phyloP scores from a whole-genome alignment of 1,139 yeast species.

The Scheffersomyces insectosa region DNA sequence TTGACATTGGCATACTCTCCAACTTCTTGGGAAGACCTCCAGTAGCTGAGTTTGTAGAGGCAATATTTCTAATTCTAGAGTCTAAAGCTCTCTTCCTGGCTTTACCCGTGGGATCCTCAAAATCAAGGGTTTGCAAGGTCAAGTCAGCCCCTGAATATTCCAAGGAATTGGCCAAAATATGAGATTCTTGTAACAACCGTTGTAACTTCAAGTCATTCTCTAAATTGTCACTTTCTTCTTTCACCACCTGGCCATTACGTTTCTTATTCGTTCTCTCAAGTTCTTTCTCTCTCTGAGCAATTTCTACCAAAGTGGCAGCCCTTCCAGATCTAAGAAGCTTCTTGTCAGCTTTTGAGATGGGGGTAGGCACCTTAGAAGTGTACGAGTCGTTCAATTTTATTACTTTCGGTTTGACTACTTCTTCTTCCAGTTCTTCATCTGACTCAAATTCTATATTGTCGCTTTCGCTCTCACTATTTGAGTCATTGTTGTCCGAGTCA shows the following conservation, averaged over 20 bases:
- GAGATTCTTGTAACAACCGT: constrained; percentile 80
- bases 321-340: constrained; percentile 40
- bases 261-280: constrained; percentile 26
- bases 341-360: constrained; percentile 29
- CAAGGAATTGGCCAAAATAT: constrained; percentile 62
- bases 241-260: constrained; percentile 25
- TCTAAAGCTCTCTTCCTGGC: constrained; percentile 75
- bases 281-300: constrained; percentile 26
- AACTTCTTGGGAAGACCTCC: constrained; percentile 44
- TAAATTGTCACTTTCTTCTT: constrained; percentile 53
- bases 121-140: constrained; percentile 64
- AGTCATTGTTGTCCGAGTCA: constrained; percentile 13
- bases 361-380: constrained; percentile 16
- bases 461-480: constrained; percentile 3
- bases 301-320: constrained; percentile 42
- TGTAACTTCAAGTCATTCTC: constrained; percentile 84
- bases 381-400: constrained; percentile 30
- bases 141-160: constrained; percentile 76
- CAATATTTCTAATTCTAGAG: constrained; percentile 58
- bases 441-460: constrained; percentile 4
- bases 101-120: constrained; percentile 75
- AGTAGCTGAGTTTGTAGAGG: constrained; percentile 50
- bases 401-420: constrained; percentile 31
- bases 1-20: constrained; percentile 84
- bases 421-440: constrained; percentile 27